Evolutionary conservation across 148 eudicot genomes (phyloP).

Genomic region (Euryodendron excelsum): DNA sequence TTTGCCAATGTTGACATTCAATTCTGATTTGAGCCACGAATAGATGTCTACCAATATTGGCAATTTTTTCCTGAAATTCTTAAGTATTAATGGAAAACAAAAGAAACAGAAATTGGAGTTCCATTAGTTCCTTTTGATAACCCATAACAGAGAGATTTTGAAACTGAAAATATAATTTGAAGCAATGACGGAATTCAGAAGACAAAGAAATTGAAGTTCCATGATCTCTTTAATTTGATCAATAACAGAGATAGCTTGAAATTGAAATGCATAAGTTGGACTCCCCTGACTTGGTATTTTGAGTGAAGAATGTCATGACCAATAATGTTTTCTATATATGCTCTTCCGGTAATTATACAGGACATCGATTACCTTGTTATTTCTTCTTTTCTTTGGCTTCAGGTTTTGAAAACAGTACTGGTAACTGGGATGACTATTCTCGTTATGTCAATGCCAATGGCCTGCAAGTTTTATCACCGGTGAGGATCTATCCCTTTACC

Average conservation of each 20-base stretch:
- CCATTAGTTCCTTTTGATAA: background rate
- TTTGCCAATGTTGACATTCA: background rate
- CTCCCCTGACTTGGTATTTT: background rate
- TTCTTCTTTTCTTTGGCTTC: conserved; percentile 17
- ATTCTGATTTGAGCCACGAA: background rate
- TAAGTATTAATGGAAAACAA: background rate
- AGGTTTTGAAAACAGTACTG: conserved; percentile 71
- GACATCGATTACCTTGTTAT: background rate
- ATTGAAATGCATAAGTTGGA: background rate
- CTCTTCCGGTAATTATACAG: background rate
- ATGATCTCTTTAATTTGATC: background rate
- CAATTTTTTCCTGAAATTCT: background rate
- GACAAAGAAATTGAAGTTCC: background rate
- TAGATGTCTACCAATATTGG: background rate
- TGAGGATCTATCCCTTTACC: conserved; percentile 35
- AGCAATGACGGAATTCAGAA: background rate
- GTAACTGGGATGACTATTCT: conserved; percentile 76
- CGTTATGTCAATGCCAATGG: conserved; percentile 75
- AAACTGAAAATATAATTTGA: background rate
- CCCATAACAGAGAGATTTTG: background rate
- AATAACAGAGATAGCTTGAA: background rate
- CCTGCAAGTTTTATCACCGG: conserved; percentile 89
- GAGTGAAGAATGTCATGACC: background rate
- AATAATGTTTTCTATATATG: background rate
- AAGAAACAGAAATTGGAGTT: background rate